These are phyloP conservation scores for Leccinum subgranulosum DNA, from an alignment of 768 basidiomycete genomes.

Conservation along the genomic window DNA sequence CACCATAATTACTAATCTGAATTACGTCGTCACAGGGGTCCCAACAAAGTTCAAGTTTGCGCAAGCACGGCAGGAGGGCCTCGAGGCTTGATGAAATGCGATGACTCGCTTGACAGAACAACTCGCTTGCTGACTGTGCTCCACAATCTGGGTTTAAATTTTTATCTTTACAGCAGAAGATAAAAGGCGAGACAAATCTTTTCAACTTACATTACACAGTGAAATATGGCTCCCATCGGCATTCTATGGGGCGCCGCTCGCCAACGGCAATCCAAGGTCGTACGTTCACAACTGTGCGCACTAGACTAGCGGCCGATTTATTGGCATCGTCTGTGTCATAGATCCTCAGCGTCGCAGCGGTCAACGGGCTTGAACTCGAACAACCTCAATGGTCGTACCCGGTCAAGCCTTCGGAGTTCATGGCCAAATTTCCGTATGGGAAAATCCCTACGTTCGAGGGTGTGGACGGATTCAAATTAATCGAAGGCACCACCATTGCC, in stretches of 20 bases:
- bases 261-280: slow-evolving; percentile 24
- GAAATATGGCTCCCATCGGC: slow-evolving; percentile 19
- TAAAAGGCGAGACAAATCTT: not conserved
- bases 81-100: too few relatives aligned
- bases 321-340: not conserved
- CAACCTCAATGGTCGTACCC: slow-evolving; percentile 11
- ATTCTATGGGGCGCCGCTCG: slow-evolving; percentile 18
- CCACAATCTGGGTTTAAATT: not conserved
- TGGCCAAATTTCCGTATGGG: slow-evolving; percentile 17
- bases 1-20: too few relatives aligned
- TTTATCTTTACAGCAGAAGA: not conserved
- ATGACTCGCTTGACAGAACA: not conserved
- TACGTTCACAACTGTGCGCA: slow-evolving; percentile 2
- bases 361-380: slow-evolving; percentile 15
- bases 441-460: slow-evolving; percentile 24
- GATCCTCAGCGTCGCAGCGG: slow-evolving; percentile 21
- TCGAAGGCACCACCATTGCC: slow-evolving; percentile 21
- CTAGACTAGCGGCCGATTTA: not conserved
- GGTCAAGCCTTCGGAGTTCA: slow-evolving; percentile 11
- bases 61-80: too few relatives aligned
- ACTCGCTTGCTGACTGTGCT: not conserved
- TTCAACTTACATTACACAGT: not conserved
- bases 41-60: too few relatives aligned
- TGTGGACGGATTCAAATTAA: slow-evolving; percentile 15
- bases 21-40: too few relatives aligned